Percentiles rank a stretch among this genome's conserved stretches.
Evolutionary conservation across 1,284 basidiomycete genomes (phyloP).

Genomic region (Cryptococcus sp.): DNA sequence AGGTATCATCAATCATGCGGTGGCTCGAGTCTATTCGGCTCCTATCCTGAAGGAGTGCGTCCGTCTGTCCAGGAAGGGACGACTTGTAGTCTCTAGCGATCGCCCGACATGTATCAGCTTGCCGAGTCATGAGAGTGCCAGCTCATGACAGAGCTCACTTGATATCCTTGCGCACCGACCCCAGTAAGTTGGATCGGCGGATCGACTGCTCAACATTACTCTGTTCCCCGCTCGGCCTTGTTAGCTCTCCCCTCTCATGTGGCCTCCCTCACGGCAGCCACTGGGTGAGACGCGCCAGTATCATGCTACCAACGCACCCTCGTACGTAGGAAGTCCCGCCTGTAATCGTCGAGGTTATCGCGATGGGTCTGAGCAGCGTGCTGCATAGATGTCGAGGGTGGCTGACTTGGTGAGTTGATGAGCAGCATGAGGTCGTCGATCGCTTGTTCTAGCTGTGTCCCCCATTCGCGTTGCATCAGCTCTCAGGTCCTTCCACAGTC

Average conservation of each 20-base stretch:
- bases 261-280: neutral
- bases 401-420: slow-evolving; percentile 66
- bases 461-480: neutral
- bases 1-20: slow-evolving; percentile 87
- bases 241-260: neutral
- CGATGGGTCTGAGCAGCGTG: slow-evolving; percentile 85
- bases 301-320: slow-evolving; percentile 59
- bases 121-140: slow-evolving; percentile 4
- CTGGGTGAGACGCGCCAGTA: neutral
- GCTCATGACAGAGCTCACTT: slow-evolving; percentile 58
- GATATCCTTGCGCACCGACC: slow-evolving; percentile 92
- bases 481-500: neutral
- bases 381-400: slow-evolving; percentile 77
- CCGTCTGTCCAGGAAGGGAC: slow-evolving; percentile 68
- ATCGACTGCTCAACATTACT: slow-evolving; percentile 76
- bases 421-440: slow-evolving; percentile 69
- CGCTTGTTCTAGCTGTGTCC: slow-evolving; percentile 68
- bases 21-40: slow-evolving; percentile 87
- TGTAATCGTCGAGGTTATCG: slow-evolving; percentile 84
- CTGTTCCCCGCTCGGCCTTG: too few relatives aligned
- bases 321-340: slow-evolving; percentile 74
- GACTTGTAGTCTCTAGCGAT: slow-evolving; percentile 63
- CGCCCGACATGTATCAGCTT: neutral
- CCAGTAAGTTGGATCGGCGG: slow-evolving; percentile 80
- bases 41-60: slow-evolving; percentile 82